Percentiles rank a stretch among this genome's conserved stretches.
Conservation (phyloP, 2,329 filamentous ascomycete species). For the Beauveria pseudobassiana region DNA sequence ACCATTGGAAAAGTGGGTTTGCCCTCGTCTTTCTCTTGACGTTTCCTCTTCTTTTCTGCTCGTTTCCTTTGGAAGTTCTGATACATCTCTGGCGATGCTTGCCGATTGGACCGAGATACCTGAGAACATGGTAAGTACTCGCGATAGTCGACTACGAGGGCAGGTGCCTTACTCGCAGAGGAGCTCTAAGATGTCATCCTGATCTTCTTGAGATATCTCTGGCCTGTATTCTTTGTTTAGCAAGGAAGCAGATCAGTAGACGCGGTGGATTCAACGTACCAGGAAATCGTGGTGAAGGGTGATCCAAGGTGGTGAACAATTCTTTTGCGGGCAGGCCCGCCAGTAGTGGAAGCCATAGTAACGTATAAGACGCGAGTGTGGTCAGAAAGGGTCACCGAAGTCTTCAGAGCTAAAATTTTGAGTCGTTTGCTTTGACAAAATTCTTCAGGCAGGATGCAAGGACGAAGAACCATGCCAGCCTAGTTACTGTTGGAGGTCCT, state of each 20-base stretch:
- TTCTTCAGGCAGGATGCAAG: background rate
- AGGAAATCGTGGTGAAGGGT: constrained; percentile 53
- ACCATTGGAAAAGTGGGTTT: constrained; percentile 16
- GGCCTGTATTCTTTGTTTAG: constrained; percentile 42
- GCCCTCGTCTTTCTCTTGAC: constrained; percentile 22
- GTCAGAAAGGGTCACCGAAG: background rate
- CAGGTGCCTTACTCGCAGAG: constrained; percentile 50
- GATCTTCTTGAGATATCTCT: constrained; percentile 46
- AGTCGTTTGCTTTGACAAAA: background rate
- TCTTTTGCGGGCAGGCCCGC: constrained; percentile 38
- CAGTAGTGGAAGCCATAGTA: constrained; percentile 20
- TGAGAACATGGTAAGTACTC: constrained; percentile 24
- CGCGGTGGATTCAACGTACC: constrained; percentile 35
- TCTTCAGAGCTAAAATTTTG: background rate
- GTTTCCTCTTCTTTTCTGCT: constrained; percentile 42
- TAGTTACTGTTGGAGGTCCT: too few relatives aligned
- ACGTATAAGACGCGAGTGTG: background rate
- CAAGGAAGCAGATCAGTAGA: background rate
- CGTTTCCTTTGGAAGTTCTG: constrained; percentile 53
- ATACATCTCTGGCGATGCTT: constrained; percentile 48
- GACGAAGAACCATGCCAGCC: too few relatives aligned
- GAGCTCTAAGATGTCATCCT: constrained; percentile 58
- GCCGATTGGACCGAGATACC: constrained; percentile 57
- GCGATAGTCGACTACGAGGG: background rate
- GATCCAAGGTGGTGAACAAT: constrained; percentile 58